Conservation (phyloP, 331 rosid species). For the Arachis monticola region DNA sequence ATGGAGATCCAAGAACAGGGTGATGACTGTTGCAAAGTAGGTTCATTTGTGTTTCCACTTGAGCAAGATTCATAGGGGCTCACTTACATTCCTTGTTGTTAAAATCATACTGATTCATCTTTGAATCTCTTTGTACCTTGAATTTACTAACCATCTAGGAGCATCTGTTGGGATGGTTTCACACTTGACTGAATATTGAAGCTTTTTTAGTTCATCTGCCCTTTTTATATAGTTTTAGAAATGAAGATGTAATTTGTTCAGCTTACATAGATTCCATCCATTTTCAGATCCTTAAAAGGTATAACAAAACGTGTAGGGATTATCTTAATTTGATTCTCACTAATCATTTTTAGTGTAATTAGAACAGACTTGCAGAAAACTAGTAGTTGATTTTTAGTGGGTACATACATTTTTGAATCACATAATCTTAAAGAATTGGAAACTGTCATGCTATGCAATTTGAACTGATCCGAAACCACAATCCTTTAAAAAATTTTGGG, state of each 20-base stretch:
- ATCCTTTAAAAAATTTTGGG: conserved; percentile 28
- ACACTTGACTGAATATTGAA: not conserved
- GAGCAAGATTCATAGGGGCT: conserved; percentile 22
- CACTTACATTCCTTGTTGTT: not conserved
- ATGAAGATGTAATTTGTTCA: conserved; percentile 34
- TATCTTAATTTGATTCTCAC: not conserved
- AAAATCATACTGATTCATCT: conserved; percentile 12
- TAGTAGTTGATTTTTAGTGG: too few relatives aligned
- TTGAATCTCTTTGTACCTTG: not conserved
- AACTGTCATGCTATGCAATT: conserved; percentile 37
- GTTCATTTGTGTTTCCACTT: conserved; percentile 6
- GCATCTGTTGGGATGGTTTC: not conserved
- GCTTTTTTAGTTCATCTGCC: not conserved
- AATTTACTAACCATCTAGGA: conserved; percentile 24
- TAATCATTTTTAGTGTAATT: too few relatives aligned
- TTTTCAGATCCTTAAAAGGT: not conserved
- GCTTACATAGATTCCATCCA: conserved; percentile 19
- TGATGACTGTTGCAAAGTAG: conserved; percentile 29
- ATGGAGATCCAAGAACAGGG: not conserved
- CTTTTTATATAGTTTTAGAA: conserved; percentile 1
- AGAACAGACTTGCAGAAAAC: too few relatives aligned
- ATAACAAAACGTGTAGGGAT: not conserved
- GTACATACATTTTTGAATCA: too few relatives aligned
- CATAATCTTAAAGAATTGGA: not conserved
- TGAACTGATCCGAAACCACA: conserved; percentile 37